Evolutionary conservation across 768 basidiomycete species (phyloP), one percentile per base, ranked within the genome.

Genomic region (Tremella mesenterica): DNA sequence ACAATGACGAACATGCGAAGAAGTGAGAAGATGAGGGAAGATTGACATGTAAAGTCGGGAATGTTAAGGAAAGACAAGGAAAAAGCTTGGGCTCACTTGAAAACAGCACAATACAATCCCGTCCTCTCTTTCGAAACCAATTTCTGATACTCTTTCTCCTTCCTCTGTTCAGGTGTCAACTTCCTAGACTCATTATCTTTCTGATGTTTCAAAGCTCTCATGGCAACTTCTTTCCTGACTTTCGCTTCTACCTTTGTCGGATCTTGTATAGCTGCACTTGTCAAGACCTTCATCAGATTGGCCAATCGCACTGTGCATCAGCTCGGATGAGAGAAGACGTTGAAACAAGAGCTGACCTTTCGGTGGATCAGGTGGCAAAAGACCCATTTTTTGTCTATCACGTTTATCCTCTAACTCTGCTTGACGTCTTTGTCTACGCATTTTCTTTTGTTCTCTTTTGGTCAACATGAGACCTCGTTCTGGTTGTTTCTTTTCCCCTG

Each of bases 401-500:
- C 90, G 81, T 74, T 91, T 90, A 72, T 99, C 95, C 75, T 95
- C 85, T 54, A 93, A 72, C 64, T 90, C 90, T 10, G 85, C 85
- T 65, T 87, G 84, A 43, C 93, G 79, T 48, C 85, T 79, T 68
- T 91, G 82, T 73, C 88, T 88, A 63, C 95, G 75, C 84, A 95
- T 85, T 80, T 97, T 97, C 84, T 96, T 97, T 79, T 86, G 85
- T 64, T 95, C 91, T 83, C 88, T 97, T 75, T 85, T 86, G 3
- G 93, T 99, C 56, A 99, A 73, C 81, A 88, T 95, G 60, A 96
- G 74, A 1, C 89, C 85, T 67, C 92, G 88, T 50, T 86, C 70
- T n/a, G 77, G 79, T 4, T 79, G 77, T 67, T 85, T 83, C 69
- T 81, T 84, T 58, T 93, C 91, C 18, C 81, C 82, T 10, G 88